Percentiles rank a stretch among this genome's conserved stretches.
Evolutionary conservation across 495 filamentous ascomycete genomes (phyloP).

Genomic region (Aspergillus kassunensis): DNA sequence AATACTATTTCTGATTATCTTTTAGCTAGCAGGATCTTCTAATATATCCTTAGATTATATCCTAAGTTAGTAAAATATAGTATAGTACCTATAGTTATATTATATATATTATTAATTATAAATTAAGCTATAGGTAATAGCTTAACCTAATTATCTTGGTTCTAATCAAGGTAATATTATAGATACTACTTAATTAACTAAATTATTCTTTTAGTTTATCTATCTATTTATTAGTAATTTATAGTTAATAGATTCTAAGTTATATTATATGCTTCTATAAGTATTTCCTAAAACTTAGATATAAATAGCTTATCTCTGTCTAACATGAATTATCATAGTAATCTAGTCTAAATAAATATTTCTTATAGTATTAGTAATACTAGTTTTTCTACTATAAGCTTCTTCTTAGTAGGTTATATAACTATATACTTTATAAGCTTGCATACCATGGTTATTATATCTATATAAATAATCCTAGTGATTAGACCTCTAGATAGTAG

Average conservation of each 20-base stretch:
- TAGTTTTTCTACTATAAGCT: neutral
- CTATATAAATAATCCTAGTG: neutral
- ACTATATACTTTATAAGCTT: neutral
- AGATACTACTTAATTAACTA: neutral
- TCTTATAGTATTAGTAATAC: neutral
- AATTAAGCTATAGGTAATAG: too few species aligned
- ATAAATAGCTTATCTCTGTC: neutral
- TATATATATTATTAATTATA: too few species aligned
- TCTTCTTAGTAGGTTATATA: neutral
- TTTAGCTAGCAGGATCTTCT: too few species aligned
- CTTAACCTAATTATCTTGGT: too few species aligned
- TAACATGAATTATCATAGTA: neutral
- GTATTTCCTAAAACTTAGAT: neutral
- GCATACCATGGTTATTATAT: neutral
- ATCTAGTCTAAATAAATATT: neutral
- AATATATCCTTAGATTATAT: too few species aligned
- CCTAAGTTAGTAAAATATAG: too few species aligned
- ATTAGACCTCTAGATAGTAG: neutral
- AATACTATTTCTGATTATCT: too few species aligned
- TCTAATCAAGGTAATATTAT: neutral
- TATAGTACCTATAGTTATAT: too few species aligned
- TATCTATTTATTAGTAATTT: neutral
- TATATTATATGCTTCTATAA: neutral
- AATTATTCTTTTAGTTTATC: neutral
- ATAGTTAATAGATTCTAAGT: neutral